Base-by-base conservation (phyloP, 192 early-diverging fungal genomes). In the Coemansia guatemalensis region DNA sequence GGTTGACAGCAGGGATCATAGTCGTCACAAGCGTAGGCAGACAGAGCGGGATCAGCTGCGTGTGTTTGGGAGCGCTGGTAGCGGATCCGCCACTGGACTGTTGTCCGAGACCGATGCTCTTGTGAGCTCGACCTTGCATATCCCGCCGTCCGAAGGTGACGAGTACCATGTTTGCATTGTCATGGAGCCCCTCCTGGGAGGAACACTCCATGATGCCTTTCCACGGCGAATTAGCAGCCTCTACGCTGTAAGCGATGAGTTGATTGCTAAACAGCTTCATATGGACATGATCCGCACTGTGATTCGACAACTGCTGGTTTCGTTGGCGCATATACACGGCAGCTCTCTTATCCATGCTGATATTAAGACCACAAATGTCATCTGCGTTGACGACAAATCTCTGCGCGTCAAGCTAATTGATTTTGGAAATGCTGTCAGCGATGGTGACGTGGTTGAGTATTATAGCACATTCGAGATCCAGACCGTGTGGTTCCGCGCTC, bases 401-500 rank as follows among this genome's bases (percentile, higher is more conserved):
- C 88, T 95, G 33, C 84, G 91, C 54, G 71, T 97, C 27, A 97
- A 98, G 74, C 79, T 97, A 32, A 92, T 94, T 30, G 97, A 99
- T 77, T 99, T 99, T 85, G 97, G 97, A 21, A 82, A 98, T 14
- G 95, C 97, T 0, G 80, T 95, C 8, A 65, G 77, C 62, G 77
- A 80, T 21, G 61, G 68, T 22, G 71, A 74, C 35, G 77, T 80
- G 26, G 49, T 65, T 23, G 71, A 80, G 71, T 80, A 80, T 61
- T 80, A 74, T 65, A 69, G 58, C 48, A 71, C 88, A 6, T 88
- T 92, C 52, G 80, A 89, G 50, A 96, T 99, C 18, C 93, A 96
- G 60, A 99, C 97, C 4, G 77, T 97, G 18, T 99, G 97, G 97
- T 99, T 98, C 69, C 84, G 97, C 17, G 89, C 95, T 14, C 93